These are phyloP conservation scores for Echinochloa phyllopogon DNA, from an alignment of 176 grass and related monocot species.

Conservation along the genomic window DNA sequence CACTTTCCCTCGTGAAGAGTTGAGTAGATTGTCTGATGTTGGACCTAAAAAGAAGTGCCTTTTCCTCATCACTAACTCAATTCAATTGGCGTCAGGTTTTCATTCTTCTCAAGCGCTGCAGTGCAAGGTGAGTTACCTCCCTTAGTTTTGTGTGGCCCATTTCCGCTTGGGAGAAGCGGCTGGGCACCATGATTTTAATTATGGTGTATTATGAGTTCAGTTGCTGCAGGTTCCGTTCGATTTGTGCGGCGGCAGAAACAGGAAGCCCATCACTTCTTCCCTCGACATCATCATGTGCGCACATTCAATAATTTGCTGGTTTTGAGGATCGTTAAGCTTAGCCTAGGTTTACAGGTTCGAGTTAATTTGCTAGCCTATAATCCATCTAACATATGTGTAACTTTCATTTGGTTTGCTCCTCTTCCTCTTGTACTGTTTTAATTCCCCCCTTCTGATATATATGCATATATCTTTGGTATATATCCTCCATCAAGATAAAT, in stretches of 20 bases:
- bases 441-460: too few species aligned
- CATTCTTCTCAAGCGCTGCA: background rate
- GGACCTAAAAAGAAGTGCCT: background rate
- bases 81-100: background rate
- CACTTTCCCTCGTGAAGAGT: background rate
- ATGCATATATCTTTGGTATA: too few species aligned
- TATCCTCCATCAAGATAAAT: background rate
- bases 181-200: constrained; percentile 37
- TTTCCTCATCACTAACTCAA: background rate
- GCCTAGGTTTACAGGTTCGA: too few species aligned
- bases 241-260: background rate
- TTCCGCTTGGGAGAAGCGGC: background rate
- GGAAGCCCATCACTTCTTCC: too few species aligned
- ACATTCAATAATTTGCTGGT: background rate
- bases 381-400: too few species aligned
- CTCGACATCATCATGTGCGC: constrained; percentile 1
- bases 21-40: background rate
- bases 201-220: constrained; percentile 34
- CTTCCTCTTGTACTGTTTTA: too few species aligned
- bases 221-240: background rate
- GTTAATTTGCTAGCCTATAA: too few species aligned
- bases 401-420: too few species aligned
- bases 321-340: too few species aligned
- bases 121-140: background rate
- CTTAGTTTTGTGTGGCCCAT: background rate